Base-by-base conservation (phyloP, 1,284 basidiomycete species). In the Thecaphora thlaspeos region DNA sequence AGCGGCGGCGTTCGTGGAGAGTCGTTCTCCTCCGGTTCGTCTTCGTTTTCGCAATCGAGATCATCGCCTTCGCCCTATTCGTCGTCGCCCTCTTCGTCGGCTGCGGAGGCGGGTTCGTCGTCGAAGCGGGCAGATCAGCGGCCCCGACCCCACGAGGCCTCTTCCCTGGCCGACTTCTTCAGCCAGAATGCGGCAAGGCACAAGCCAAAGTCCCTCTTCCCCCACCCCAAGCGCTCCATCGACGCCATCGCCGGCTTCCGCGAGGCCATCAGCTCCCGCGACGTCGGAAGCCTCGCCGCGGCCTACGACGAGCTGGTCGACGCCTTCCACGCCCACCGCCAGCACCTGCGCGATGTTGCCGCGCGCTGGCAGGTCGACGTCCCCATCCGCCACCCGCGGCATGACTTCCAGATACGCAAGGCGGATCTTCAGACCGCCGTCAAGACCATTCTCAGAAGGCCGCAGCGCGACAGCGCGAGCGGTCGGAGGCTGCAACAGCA, bases 331-430 rank as follows among this genome's bases (percentile, higher is more conserved):
- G 38, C 38, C n/a, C 38, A 40, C 15, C 38, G 21, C 18, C 38
- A 14, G 18, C 21, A 40, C 21, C 38, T 40, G 7, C 11, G 21
- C 11, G 38, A 40, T 19, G 19, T 21, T 5, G 38, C 21, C 10
- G 7, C 4, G 38, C 38, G 38, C n/a, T 40, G 38, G 38, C 38
- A 40, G 38, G 38, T 40, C 38, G n/a, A 19, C 7, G n/a, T 19
- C 5, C 38, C 38, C 18, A 22, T 22, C 18, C 7, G 38, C 11
- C n/a, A 19, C n/a, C 3, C 18, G 3, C 22, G 44, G 7, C 43
- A 57, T 12, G 32, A 42, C 21, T 60, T 65, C n/a, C 56, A 54
- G 2, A 14, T 60, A 17, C 62, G 51, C 17, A 65, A 65, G 44
- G 34, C 22, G 17, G 54, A 65, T 18, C 48, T 65, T 1, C 54